Evolutionary conservation across 2,329 filamentous ascomycete species (phyloP), one percentile per base, ranked within the genome.

Genomic region (Arthrobotrys megalospora): DNA sequence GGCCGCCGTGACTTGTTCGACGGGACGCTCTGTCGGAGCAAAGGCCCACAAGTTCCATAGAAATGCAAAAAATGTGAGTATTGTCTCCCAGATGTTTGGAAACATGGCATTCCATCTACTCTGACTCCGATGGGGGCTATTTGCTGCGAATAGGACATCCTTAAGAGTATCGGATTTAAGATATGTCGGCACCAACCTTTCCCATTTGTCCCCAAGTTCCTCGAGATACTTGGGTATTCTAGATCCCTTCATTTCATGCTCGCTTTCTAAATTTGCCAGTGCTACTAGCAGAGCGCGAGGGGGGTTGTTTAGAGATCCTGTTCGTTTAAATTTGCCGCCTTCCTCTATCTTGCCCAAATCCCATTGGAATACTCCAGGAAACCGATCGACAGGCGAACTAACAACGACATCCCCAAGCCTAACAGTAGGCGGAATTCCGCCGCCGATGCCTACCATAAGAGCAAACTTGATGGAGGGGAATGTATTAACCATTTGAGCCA

Each of bases 321-420:
- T 65, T 16, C 60, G 16, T 28, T 24, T 16, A 14, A 72, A 72
- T 7, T 4, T n/a, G 11, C 55, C 53, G n/a, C 21, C 10, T 1
- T 28, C 14, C 16, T 55, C 52, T 1, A 45, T 55, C 28, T 72
- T 72, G 0, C 60, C 68, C 6, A 55, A 43, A 55, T 67, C 64
- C 64, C 64, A 67, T 12, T 67, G 64, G 28, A 67, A 19, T 1
- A 67, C 64, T 6, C 48, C 64, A 34, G 63, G 47, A 48, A 16
- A 43, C 16, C 4, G 6, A 7, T n/a, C 47, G 6, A 32, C 10
- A 3, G 63, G 63, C 11, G 47, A 55, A 14, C 64, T 32, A 32
- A 67, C 64, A 2, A 67, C 64, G 45, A 67, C 48, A 19, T 67
- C 64, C 12, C 64, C 64, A 10, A 67, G 64, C 11, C 48, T 67